phyloP scores from a whole-genome alignment of 306 rosid species.

The Clitoria ternatea region DNA sequence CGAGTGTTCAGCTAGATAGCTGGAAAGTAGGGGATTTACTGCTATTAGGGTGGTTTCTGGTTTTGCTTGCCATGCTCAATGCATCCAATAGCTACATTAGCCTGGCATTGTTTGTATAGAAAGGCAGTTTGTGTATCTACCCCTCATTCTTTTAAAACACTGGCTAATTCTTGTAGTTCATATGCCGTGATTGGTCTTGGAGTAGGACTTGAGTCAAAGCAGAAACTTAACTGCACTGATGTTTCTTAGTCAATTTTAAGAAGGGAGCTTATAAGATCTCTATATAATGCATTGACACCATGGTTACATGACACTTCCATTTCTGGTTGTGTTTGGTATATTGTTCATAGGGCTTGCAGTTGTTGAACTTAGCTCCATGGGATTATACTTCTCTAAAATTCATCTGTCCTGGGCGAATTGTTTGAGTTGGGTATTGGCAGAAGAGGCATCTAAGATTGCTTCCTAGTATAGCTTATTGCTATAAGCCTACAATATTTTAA shows the following conservation, averaged over 20 bases:
- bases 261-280: background rate
- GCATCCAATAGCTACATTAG: background rate
- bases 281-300: background rate
- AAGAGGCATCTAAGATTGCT: background rate
- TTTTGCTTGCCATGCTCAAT: background rate
- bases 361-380: background rate
- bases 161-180: too few relatives aligned
- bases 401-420: background rate
- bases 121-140: background rate
- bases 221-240: background rate
- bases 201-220: background rate
- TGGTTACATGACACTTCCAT: background rate
- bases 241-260: background rate
- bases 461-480: background rate
- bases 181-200: background rate
- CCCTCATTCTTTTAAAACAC: background rate
- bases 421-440: background rate
- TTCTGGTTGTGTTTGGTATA: background rate
- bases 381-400: background rate
- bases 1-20: slow-evolving; percentile 18
- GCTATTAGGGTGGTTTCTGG: background rate
- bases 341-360: background rate
- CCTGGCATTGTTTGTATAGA: background rate
- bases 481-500: background rate
- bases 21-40: background rate